These are phyloP conservation scores for Meira nashicola DNA, from an alignment of 1,284 basidiomycete species.

Conservation along the genomic window DNA sequence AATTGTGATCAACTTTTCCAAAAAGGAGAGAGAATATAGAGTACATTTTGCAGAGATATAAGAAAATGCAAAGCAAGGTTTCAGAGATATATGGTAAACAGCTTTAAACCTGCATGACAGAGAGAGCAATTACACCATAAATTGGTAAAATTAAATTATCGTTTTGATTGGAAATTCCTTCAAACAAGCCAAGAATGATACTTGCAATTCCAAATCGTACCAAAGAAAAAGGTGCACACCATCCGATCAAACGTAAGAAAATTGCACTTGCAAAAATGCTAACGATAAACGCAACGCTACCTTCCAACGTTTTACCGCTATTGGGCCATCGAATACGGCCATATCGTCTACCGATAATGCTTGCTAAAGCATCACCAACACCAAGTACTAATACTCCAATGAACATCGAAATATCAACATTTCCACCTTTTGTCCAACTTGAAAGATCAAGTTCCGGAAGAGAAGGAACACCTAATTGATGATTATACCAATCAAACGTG, in stretches of 20 bases:
- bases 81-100: too few species aligned
- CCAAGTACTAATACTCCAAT: slow-evolving; percentile 89
- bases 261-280: slow-evolving; percentile 70
- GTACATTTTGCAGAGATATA: too few species aligned
- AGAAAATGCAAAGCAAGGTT: too few species aligned
- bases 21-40: too few species aligned
- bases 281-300: slow-evolving; percentile 72
- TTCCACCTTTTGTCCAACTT: neutral
- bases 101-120: neutral
- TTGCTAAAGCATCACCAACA: slow-evolving; percentile 88
- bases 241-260: slow-evolving; percentile 66
- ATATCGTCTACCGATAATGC: slow-evolving; percentile 78
- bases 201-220: slow-evolving; percentile 23
- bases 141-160: slow-evolving; percentile 50
- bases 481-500: too few species aligned
- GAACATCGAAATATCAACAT: slow-evolving; percentile 4
- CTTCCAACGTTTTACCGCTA: slow-evolving; percentile 84
- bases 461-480: neutral
- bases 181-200: slow-evolving; percentile 34
- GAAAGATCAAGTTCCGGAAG: too few species aligned
- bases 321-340: slow-evolving; percentile 79
- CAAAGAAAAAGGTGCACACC: slow-evolving; percentile 30
- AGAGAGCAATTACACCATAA: slow-evolving; percentile 28
- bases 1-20: too few species aligned
- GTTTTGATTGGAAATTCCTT: slow-evolving; percentile 49